Conservation (phyloP, 306 rosid genomes). For the Sophora flavescens region DNA sequence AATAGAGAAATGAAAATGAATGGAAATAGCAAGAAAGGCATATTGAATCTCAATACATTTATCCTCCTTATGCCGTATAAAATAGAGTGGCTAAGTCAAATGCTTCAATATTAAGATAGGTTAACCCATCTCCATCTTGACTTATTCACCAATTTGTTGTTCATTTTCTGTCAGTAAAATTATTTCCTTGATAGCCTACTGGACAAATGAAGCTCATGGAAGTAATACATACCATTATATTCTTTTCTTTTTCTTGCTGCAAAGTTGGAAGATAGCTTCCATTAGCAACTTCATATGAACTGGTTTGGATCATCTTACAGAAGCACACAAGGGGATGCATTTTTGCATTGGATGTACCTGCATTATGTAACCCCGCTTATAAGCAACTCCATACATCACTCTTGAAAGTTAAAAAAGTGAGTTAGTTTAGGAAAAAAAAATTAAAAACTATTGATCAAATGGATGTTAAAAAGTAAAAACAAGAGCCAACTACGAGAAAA, state of each 20-base stretch:
- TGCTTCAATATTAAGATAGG: background rate
- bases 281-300: conserved; percentile 73
- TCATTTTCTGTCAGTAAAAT: background rate
- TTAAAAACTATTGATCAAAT: background rate
- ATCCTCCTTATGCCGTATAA: background rate
- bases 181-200: background rate
- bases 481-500: background rate
- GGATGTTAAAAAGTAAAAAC: background rate
- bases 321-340: conserved; percentile 51
- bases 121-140: background rate
- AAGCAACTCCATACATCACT: background rate
- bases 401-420: background rate
- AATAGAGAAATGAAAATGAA: background rate
- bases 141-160: no score
- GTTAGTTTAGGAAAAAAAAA: no score
- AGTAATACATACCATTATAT: conserved; percentile 53
- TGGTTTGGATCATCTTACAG: conserved; percentile 70
- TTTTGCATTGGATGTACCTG: conserved; percentile 45
- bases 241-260: conserved; percentile 52
- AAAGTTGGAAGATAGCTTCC: conserved; percentile 75
- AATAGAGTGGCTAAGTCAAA: background rate
- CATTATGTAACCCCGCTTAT: conserved; percentile 40
- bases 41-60: background rate
- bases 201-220: background rate
- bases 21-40: background rate